phyloP scores from a whole-genome alignment of 2,329 filamentous ascomycete genomes.

The Colletotrichum orbiculare region DNA sequence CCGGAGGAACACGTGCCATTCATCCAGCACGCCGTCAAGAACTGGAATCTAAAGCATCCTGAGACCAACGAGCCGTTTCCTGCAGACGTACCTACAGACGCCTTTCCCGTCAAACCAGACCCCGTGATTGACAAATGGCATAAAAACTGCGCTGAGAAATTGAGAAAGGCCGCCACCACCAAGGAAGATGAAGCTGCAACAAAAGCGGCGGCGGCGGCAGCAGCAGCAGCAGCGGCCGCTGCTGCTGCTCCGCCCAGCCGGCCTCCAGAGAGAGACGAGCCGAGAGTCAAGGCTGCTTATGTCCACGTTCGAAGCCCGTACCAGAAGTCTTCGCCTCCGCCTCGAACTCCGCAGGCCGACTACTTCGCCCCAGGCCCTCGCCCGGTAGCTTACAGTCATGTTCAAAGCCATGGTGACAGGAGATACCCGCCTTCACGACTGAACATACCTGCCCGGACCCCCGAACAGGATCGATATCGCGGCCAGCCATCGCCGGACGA shows the following conservation, averaged over 20 bases:
- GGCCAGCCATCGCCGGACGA: slow-evolving; percentile 53
- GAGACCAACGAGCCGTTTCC: slow-evolving; percentile 78
- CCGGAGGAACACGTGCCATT: slow-evolving; percentile 90
- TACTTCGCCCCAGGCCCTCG: slow-evolving; percentile 44
- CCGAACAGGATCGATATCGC: slow-evolving; percentile 45
- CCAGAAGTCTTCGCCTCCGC: slow-evolving; percentile 37
- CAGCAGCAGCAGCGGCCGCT: slow-evolving; percentile 42
- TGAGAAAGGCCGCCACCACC: slow-evolving; percentile 70
- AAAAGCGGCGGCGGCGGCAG: slow-evolving; percentile 43
- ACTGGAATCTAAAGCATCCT: slow-evolving; percentile 81
- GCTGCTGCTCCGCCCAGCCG: slow-evolving; percentile 37
- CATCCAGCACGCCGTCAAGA: slow-evolving; percentile 80
- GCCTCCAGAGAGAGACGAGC: slow-evolving; percentile 46
- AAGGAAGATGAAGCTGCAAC: slow-evolving; percentile 45
- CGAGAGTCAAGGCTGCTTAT: slow-evolving; percentile 51
- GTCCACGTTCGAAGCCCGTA: slow-evolving; percentile 47
- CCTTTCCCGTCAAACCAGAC: slow-evolving; percentile 80
- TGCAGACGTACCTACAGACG: slow-evolving; percentile 64
- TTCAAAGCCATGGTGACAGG: slow-evolving; percentile 54
- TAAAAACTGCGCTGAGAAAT: slow-evolving; percentile 75
- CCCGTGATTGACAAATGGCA: slow-evolving; percentile 89
- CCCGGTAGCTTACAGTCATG: slow-evolving; percentile 53
- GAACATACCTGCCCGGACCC: slow-evolving; percentile 45
- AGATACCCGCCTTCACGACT: slow-evolving; percentile 47
- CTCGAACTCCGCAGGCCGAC: slow-evolving; percentile 43